These are phyloP conservation scores for Pythium chondricola DNA, from an alignment of 352 stramenopile species.

Conservation along the genomic window DNA sequence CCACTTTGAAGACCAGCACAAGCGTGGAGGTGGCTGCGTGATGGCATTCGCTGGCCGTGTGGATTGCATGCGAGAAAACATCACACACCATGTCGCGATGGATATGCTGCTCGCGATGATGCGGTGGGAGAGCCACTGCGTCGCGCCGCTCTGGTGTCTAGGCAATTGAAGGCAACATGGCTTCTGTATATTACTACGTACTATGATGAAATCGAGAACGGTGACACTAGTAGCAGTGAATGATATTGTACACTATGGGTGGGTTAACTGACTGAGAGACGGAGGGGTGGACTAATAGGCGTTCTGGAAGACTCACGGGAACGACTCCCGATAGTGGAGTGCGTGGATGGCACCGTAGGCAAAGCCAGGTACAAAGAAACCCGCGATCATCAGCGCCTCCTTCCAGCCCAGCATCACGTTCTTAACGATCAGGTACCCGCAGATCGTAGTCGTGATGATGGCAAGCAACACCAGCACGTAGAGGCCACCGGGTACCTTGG, in stretches of 20 bases:
- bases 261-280: too few species aligned
- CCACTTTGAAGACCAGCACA: constrained; percentile 8
- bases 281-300: too few species aligned
- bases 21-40: background rate
- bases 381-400: constrained; percentile 25
- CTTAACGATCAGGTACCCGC: constrained; percentile 14
- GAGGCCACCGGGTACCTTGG: constrained; percentile 31
- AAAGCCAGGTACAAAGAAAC: constrained; percentile 30
- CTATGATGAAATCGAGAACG: too few species aligned
- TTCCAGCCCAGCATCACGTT: constrained; percentile 6
- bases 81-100: constrained; percentile 10
- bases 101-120: constrained; percentile 22
- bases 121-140: constrained; percentile 25
- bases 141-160: constrained; percentile 15
- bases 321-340: constrained; percentile 2
- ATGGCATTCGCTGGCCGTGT: constrained; percentile 16
- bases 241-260: too few species aligned
- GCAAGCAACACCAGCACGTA: constrained; percentile 18
- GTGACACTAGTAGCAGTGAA: too few species aligned
- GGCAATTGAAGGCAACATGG: background rate
- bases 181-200: too few species aligned
- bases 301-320: too few species aligned
- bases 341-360: constrained; percentile 28
- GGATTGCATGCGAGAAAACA: constrained; percentile 3
- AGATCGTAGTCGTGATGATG: constrained; percentile 3